These are phyloP conservation scores for Cotoneaster glaucophyllus DNA, from an alignment of 306 rosid genomes.

Conservation along the genomic window DNA sequence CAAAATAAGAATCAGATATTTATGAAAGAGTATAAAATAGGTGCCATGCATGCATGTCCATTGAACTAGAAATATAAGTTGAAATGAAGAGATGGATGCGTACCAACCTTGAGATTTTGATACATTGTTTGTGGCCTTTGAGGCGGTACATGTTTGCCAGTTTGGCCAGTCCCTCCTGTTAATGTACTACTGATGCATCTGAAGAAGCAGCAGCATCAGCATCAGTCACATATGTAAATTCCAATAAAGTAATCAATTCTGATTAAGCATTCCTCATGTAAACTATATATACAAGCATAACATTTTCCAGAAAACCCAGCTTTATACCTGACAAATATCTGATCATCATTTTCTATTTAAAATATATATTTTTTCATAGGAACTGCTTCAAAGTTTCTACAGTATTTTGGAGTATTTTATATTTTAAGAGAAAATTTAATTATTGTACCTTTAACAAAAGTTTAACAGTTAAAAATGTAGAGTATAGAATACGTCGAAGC, in stretches of 20 bases:
- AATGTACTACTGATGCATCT: not conserved
- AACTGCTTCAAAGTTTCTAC: not conserved
- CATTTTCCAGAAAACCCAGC: not conserved
- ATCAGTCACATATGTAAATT: not conserved
- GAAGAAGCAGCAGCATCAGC: not conserved
- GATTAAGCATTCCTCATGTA: not conserved
- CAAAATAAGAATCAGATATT: not conserved
- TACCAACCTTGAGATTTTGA: slow-evolving; percentile 38
- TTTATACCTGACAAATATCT: slow-evolving; percentile 2
- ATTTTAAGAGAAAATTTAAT: too few species aligned
- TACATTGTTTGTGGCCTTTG: slow-evolving; percentile 48
- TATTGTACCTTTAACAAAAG: too few species aligned
- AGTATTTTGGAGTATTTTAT: too few species aligned
- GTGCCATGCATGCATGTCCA: not conserved
- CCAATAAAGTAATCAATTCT: not conserved
- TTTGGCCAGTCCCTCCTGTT: slow-evolving; percentile 15
- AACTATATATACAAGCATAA: not conserved
- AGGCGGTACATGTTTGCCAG: slow-evolving; percentile 17
- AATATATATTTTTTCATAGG: not conserved
- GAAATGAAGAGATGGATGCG: slow-evolving; percentile 7
- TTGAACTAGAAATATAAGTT: slow-evolving; percentile 1
- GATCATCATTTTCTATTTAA: not conserved
- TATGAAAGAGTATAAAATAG: not conserved
- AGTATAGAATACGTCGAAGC: too few species aligned
- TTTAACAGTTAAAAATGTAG: too few species aligned